These are phyloP conservation scores for Fusarium torreyae DNA, from an alignment of 2,329 filamentous ascomycete species.

Conservation along the genomic window DNA sequence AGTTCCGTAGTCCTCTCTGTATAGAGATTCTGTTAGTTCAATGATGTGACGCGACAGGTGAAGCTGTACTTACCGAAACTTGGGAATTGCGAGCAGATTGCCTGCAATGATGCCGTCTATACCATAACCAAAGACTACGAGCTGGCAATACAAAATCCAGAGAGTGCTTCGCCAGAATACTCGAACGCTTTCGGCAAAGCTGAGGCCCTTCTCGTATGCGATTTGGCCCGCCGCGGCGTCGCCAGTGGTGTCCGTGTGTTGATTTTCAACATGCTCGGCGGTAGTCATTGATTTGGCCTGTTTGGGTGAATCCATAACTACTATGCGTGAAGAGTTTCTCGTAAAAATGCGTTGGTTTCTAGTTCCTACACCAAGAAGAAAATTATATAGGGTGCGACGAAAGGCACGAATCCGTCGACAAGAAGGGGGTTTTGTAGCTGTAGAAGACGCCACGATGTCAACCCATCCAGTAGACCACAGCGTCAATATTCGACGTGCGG, in stretches of 20 bases:
- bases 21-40: too few species aligned
- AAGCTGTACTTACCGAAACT: constrained; percentile 8
- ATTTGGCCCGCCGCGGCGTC: constrained; percentile 9
- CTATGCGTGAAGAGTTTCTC: background rate
- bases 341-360: background rate
- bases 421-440: background rate
- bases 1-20: constrained; percentile 16
- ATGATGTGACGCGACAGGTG: too few species aligned
- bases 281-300: constrained; percentile 4
- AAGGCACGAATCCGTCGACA: background rate
- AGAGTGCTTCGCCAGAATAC: constrained; percentile 22
- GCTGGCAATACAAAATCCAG: constrained; percentile 20
- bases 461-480: background rate
- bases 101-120: constrained; percentile 26
- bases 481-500: background rate
- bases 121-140: constrained; percentile 19
- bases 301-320: constrained; percentile 8
- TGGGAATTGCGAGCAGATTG: constrained; percentile 18
- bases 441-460: background rate
- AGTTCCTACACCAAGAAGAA: background rate
- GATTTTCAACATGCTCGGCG: constrained; percentile 13
- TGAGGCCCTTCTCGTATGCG: constrained; percentile 14
- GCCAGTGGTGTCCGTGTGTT: background rate
- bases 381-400: background rate
- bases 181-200: background rate